Evolutionary conservation across 1,139 yeast genomes (phyloP), one percentile per base, ranked within the genome.

Genomic region (Candida smagusa): DNA sequence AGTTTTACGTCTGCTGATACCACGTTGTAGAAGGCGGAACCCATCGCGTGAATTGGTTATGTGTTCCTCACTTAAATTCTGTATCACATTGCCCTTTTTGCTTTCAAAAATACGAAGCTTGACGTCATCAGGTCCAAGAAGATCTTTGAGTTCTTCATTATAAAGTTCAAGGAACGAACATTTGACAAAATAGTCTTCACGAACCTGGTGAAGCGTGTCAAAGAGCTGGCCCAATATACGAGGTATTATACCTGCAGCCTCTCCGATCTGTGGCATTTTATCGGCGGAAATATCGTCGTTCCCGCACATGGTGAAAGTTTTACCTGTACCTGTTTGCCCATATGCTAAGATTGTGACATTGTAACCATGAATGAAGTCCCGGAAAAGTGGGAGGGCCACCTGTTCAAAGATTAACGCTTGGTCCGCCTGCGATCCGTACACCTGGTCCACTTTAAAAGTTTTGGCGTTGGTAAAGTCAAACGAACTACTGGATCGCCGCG

Each of bases 271-370:
- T 25, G 11, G 5, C 21, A 9, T 9, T 22, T 8, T 9, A 22
- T 9, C 6, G 9, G n/a, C 12, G 8, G 5, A 9, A 12, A 6
- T 4, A 24, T 12, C 32, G n/a, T 8, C 23, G 25, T 8, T 11
- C 81, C 95, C 95, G 50, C 88, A 78, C 95, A 88, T 87, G 3
- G 96, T 87, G 52, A 82, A 81, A 0, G 96, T 86, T 52, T 86
- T 86, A 2, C 96, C 95, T 0, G 95, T 83, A 7, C 95, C 95
- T 0, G 95, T 87, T 60, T 87, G 96, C 7, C 96, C 95, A 56
- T 87, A 87, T 0, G 95, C 95, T 50, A 87, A 73, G 4, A 88
- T 73, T 0, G 96, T 85, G 40, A 89, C 88, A 50, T 85, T 86
- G 52, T 71, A 81, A 7, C 94, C 92, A 46, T 70, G 68, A 41